Conservation (phyloP, 2,329 filamentous ascomycete genomes). For the Leptographium wingfieldii region DNA sequence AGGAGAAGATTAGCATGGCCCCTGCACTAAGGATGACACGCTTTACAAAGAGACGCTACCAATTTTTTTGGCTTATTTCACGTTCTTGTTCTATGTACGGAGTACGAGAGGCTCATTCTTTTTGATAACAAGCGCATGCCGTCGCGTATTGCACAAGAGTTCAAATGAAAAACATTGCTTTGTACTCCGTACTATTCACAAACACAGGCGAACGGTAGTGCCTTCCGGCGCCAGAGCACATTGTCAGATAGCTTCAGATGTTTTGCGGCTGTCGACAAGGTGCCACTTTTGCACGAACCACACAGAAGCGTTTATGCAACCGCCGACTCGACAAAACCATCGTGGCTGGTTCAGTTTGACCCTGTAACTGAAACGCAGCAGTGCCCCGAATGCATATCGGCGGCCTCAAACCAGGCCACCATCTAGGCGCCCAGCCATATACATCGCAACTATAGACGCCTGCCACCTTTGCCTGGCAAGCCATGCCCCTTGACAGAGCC, state of each 20-base stretch:
- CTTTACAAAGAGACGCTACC: conserved; percentile 54
- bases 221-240: too few species aligned
- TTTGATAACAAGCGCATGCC: too few species aligned
- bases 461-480: neutral
- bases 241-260: too few species aligned
- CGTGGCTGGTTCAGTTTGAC: neutral
- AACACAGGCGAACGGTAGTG: too few species aligned
- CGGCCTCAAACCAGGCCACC: neutral
- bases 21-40: conserved; percentile 82
- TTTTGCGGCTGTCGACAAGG: neutral
- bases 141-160: too few species aligned
- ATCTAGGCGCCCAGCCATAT: neutral
- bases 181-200: too few species aligned
- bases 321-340: neutral
- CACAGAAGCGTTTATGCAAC: neutral
- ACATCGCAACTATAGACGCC: neutral
- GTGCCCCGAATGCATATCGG: neutral
- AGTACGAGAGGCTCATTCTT: too few species aligned
- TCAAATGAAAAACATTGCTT: too few species aligned
- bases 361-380: neutral
- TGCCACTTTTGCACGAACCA: neutral
- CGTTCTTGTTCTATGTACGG: too few species aligned
- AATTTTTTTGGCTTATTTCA: conserved; percentile 38
- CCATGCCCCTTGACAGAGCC: neutral
- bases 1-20: conserved; percentile 18